Percentiles rank a stretch among this genome's conserved stretches.
These are phyloP conservation scores for Tripterygium wilfordii DNA, from an alignment of 177 flowering plant genomes.

Conservation along the genomic window DNA sequence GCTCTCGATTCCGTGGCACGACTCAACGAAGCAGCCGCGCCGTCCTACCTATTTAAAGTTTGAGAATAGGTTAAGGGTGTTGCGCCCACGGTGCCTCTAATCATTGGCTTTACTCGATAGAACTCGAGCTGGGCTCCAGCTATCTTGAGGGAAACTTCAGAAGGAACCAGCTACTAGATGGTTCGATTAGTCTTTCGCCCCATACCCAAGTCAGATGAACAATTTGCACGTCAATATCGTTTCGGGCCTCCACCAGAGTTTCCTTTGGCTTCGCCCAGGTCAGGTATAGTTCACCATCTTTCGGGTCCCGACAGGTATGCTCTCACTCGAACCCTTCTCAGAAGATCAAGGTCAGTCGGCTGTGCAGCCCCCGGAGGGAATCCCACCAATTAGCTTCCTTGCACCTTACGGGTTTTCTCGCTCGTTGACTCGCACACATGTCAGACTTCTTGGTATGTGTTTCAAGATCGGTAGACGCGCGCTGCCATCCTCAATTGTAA, in stretches of 20 bases:
- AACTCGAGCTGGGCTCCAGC: conserved; percentile 47
- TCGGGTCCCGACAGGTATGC: conserved; percentile 41
- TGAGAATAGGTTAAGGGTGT: conserved; percentile 70
- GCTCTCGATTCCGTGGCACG: conserved; percentile 39
- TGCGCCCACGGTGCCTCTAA: conserved; percentile 58
- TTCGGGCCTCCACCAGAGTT: conserved; percentile 48
- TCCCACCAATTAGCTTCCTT: too few relatives aligned
- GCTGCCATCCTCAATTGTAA: conserved; percentile 1
- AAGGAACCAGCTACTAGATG: conserved; percentile 67
- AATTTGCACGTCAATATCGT: conserved; percentile 38
- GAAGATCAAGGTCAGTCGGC: conserved; percentile 32
- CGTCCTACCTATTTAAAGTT: conserved; percentile 53
- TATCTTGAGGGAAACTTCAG: conserved; percentile 63
- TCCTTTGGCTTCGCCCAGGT: conserved; percentile 41
- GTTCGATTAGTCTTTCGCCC: conserved; percentile 33
- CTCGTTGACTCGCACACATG: conserved; percentile 42
- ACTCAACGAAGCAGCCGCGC: conserved; percentile 39
- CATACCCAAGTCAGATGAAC: conserved; percentile 35
- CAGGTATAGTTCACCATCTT: conserved; percentile 44
- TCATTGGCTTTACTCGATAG: conserved; percentile 61
- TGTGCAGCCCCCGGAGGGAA: too few relatives aligned
- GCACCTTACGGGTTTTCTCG: conserved; percentile 48
- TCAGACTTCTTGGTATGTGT: conserved; percentile 38
- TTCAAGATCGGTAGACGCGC: conserved; percentile 28
- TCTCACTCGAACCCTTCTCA: conserved; percentile 41